Evolutionary conservation across 176 grass and related monocot species (phyloP).

Genomic region (Dendrocalamus sinicus): DNA sequence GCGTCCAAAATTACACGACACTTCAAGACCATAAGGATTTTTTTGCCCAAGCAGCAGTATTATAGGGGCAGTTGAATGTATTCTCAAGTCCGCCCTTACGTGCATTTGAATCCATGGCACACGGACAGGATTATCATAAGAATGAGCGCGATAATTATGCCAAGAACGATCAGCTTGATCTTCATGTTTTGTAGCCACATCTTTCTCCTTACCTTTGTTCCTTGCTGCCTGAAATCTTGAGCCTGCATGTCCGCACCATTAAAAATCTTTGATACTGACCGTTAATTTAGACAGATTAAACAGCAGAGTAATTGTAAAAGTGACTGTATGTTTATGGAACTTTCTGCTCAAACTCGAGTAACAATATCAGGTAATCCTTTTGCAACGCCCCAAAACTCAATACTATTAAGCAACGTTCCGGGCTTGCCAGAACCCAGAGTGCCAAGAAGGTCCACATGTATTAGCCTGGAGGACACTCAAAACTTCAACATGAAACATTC

Average conservation of each 20-base stretch:
- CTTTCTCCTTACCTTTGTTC: conserved; percentile 79
- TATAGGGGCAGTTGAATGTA: conserved; percentile 41
- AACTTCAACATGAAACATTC: background rate
- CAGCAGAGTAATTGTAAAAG: background rate
- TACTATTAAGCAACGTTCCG: background rate
- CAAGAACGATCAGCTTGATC: conserved; percentile 88
- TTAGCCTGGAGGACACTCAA: background rate
- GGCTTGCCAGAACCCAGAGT: background rate
- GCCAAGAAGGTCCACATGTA: background rate
- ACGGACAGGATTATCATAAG: conserved; percentile 89
- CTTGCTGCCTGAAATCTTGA: conserved; percentile 86
- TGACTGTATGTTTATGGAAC: background rate
- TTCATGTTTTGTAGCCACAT: conserved; percentile 99
- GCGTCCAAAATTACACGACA: conserved; percentile 51
- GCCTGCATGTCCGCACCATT: conserved; percentile 50
- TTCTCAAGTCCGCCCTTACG: conserved; percentile 20
- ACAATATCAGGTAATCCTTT: background rate
- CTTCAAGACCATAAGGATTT: background rate
- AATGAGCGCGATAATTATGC: conserved; percentile 81
- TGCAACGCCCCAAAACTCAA: background rate
- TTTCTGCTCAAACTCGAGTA: background rate
- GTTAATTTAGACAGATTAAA: background rate
- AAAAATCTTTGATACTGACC: background rate
- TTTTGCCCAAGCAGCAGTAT: conserved; percentile 42
- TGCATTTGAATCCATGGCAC: conserved; percentile 90